Evolutionary conservation across 148 eudicot species (phyloP), one percentile per base, ranked within the genome.

Genomic region (Pouteria glomerata): DNA sequence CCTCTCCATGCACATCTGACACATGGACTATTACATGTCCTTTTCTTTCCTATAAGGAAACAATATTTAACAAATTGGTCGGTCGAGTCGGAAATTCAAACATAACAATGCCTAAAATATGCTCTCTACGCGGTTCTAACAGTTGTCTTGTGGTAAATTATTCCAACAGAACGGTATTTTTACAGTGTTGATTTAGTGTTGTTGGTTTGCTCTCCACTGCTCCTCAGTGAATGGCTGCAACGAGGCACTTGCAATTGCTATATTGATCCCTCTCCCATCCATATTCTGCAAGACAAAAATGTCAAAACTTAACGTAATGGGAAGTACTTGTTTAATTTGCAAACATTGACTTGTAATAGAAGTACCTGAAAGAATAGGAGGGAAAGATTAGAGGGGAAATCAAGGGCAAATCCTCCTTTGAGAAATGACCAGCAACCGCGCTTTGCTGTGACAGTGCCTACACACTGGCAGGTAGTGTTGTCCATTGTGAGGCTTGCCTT

Each of bases 361-460:
- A 55, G 12, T 82, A 88, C 97, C 90, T 80, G 83, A 69, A 91
- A 76, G 55, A 73, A 74, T 3, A 91, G 78, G 19, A 74, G 50
- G 18, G 92, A 79, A 2, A 57, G 65, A 39, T 73, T 53, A 24
- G 89, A 81, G 41, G 83, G 77, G 1, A 85, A 87, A 52, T 77
- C 70, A 16, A 87, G 31, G 6, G 85, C 79, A 72, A 91, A 91
- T 62, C 97, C 97, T 31, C 97, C 97, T 73, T 89, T 90, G 48
- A 90, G 86, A 74, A 90, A 90, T 10, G 96, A 89, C 94, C 97
- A 91, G 61, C 94, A 91, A 0, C 91, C 89, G 39, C 62, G 66
- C 74, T 74, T 79, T 8, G 96, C 93, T 2, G 77, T 62, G 30
- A 88, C 90, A 48, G 83, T 86, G 34, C 93, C 96, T 35, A 86